Percentiles rank a stretch among this genome's conserved stretches.
Conservation (phyloP, 2,329 filamentous ascomycete species). For the Pseudocercospora pini-densiflorae region DNA sequence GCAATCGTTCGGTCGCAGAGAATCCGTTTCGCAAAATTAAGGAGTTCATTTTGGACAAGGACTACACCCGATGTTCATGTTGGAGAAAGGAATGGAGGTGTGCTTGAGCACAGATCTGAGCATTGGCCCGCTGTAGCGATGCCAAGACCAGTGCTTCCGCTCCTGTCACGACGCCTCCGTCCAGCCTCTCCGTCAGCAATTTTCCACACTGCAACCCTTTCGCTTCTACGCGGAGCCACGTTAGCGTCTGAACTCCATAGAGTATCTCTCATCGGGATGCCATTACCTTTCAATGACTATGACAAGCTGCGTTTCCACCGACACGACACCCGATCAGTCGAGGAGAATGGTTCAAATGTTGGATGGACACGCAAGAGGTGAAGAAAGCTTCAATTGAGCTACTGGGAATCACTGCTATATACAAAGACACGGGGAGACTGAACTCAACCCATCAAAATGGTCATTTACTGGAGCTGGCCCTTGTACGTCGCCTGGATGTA, state of each 20-base stretch:
- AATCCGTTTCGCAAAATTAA: background rate
- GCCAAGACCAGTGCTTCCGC: background rate
- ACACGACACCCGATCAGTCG: too few relatives aligned
- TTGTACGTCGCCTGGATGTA: conserved; percentile 20
- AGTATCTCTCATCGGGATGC: too few relatives aligned
- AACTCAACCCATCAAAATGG: background rate
- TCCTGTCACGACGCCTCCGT: background rate
- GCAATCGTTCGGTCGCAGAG: background rate
- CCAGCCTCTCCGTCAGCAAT: background rate
- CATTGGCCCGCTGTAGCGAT: too few relatives aligned
- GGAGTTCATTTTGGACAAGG: background rate
- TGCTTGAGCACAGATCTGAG: background rate
- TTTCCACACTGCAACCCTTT: background rate
- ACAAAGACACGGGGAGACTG: background rate
- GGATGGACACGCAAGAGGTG: background rate
- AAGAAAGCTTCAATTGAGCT: background rate
- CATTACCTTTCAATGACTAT: too few relatives aligned
- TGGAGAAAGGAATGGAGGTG: background rate
- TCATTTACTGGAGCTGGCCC: background rate
- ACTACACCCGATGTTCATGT: background rate
- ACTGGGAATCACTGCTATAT: background rate
- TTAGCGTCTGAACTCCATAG: background rate
- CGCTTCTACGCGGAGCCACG: background rate
- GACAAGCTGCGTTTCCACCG: too few relatives aligned
- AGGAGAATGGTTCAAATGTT: too few relatives aligned